phyloP scores from a whole-genome alignment of 192 early-diverging fungal species.

The Backusella psychrophila region DNA sequence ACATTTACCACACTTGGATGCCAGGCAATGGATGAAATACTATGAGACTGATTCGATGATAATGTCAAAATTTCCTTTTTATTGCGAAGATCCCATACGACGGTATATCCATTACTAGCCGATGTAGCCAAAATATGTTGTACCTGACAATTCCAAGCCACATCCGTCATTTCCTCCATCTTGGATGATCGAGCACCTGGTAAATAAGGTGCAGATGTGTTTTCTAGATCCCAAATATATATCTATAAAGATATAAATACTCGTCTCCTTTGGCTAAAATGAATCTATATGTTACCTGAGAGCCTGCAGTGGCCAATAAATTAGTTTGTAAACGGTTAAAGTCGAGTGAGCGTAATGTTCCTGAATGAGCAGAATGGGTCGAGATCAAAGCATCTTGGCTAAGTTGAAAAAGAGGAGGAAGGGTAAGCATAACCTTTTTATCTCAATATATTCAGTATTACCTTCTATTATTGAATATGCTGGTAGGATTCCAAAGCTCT shows the following conservation, averaged over 20 bases:
- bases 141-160: constrained; percentile 85
- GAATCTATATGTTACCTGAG: neutral
- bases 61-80: constrained; percentile 77
- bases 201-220: constrained; percentile 29
- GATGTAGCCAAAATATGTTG: constrained; percentile 91
- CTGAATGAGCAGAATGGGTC: constrained; percentile 72
- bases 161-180: constrained; percentile 57
- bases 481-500: constrained; percentile 79
- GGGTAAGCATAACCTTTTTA: too few species aligned
- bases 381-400: neutral
- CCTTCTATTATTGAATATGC: constrained; percentile 62
- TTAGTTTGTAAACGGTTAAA: constrained; percentile 71
- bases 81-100: constrained; percentile 95
- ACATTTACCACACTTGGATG: constrained; percentile 72
- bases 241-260: constrained; percentile 33
- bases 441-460: neutral
- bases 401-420: neutral
- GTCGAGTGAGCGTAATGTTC: constrained; percentile 85
- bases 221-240: constrained; percentile 93
- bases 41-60: constrained; percentile 37
- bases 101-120: constrained; percentile 82
- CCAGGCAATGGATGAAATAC: constrained; percentile 82
- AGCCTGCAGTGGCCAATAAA: constrained; percentile 79
- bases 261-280: too few species aligned
- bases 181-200: neutral